Evolutionary conservation across 2,329 filamentous ascomycete species (phyloP).

Genomic region (Aspergillus costaricaensis): DNA sequence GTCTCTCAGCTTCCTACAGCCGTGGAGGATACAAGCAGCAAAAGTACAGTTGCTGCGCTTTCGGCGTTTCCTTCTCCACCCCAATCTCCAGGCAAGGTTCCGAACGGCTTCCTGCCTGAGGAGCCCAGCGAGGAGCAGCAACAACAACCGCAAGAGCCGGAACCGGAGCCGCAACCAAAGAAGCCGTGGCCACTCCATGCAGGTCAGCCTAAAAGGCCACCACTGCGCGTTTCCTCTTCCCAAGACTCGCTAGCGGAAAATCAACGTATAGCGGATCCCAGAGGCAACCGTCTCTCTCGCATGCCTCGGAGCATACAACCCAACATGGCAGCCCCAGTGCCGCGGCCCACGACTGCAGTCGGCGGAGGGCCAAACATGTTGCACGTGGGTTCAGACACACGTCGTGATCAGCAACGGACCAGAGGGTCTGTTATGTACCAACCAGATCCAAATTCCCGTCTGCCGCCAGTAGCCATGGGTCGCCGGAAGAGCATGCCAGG

Average conservation of each 20-base stretch:
- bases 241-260: slow-evolving; percentile 4
- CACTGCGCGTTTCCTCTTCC: slow-evolving; percentile 1
- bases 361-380: not conserved
- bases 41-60: slow-evolving; percentile 18
- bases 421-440: slow-evolving; percentile 18
- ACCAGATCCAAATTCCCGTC: slow-evolving; percentile 7
- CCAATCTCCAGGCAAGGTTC: slow-evolving; percentile 34
- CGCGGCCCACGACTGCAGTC: slow-evolving; percentile 4
- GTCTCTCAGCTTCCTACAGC: slow-evolving; percentile 20
- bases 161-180: slow-evolving; percentile 19
- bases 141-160: slow-evolving; percentile 14
- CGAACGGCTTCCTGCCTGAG: slow-evolving; percentile 25
- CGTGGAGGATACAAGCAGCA: slow-evolving; percentile 17
- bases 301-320: slow-evolving; percentile 9
- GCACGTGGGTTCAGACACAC: not conserved
- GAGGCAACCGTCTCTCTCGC: slow-evolving; percentile 16
- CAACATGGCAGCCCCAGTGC: not conserved
- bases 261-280: not conserved
- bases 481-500: slow-evolving; percentile 39
- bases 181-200: not conserved
- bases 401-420: slow-evolving; percentile 16
- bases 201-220: not conserved
- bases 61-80: slow-evolving; percentile 33
- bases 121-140: slow-evolving; percentile 24
- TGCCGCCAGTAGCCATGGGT: slow-evolving; percentile 19